phyloP scores from a whole-genome alignment of 352 stramenopile genomes.

The Nothophytophthora sp. region DNA sequence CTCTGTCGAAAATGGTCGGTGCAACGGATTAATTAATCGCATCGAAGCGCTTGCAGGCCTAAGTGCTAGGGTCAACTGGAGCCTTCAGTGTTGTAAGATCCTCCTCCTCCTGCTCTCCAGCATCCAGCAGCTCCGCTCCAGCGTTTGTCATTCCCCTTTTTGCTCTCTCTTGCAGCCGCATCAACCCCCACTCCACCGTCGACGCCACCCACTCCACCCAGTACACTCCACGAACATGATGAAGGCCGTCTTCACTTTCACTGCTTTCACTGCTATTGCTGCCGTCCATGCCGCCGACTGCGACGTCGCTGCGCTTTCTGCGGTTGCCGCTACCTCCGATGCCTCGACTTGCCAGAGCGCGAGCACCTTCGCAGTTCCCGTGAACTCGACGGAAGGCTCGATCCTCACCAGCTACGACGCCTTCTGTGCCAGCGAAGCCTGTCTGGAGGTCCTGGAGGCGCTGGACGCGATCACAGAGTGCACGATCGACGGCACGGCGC shows the following conservation, averaged over 20 bases:
- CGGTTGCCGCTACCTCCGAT: background rate
- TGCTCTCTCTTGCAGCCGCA: background rate
- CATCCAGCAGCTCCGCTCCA: too few species aligned
- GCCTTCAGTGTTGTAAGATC: too few species aligned
- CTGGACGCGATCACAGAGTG: slow-evolving; percentile 11
- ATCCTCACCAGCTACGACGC: slow-evolving; percentile 1
- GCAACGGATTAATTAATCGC: too few species aligned
- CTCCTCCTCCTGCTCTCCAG: background rate
- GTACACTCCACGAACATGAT: too few species aligned
- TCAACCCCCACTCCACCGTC: background rate
- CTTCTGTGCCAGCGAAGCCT: slow-evolving; percentile 17
- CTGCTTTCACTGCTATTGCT: slow-evolving; percentile 6
- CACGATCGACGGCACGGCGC: slow-evolving; percentile 7
- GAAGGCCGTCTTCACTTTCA: slow-evolving; percentile 12
- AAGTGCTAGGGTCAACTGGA: too few species aligned
- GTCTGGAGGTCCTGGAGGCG: background rate
- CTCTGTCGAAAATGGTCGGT: too few species aligned
- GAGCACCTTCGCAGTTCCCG: slow-evolving; percentile 10
- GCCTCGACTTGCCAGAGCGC: slow-evolving; percentile 1
- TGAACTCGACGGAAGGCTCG: slow-evolving; percentile 3
- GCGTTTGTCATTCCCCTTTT: slow-evolving; percentile 15
- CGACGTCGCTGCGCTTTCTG: background rate
- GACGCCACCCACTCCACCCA: background rate
- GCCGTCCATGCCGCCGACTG: slow-evolving; percentile 8
- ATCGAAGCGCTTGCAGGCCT: too few species aligned